A percentile compares a stretch with the other conserved stretches of the same genome.
Evolutionary conservation across 2,329 filamentous ascomycete genomes (phyloP).

Genomic region (Cytospora mali): DNA sequence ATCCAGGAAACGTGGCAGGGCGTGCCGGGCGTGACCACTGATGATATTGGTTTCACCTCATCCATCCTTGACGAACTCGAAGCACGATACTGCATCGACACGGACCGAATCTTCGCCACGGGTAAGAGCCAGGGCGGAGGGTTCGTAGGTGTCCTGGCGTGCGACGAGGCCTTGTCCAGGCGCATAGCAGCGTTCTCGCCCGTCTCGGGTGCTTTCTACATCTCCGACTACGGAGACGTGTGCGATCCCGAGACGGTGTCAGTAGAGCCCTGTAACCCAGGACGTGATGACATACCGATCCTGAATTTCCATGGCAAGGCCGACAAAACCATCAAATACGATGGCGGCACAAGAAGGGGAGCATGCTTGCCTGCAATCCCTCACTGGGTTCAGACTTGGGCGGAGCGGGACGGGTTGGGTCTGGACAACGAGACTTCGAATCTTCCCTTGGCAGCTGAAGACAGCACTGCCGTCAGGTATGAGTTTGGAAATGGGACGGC

Average conservation of each 20-base stretch:
- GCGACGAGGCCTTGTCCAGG: conserved; percentile 39
- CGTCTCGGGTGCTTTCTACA: conserved; percentile 46
- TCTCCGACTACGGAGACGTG: conserved; percentile 32
- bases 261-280: conserved; percentile 41
- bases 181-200: conserved; percentile 47
- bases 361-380: conserved; percentile 49
- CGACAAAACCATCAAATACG: conserved; percentile 50
- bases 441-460: conserved; percentile 24
- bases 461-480: conserved; percentile 34
- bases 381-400: conserved; percentile 45
- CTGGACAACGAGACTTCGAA: conserved; percentile 20
- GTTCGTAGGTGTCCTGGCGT: conserved; percentile 47
- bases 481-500: conserved; percentile 39
- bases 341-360: conserved; percentile 44
- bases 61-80: conserved; percentile 47
- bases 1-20: conserved; percentile 45
- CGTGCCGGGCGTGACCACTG: conserved; percentile 39
- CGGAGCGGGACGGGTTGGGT: conserved; percentile 35
- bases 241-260: conserved; percentile 31
- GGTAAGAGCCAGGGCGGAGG: conserved; percentile 51
- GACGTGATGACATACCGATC: conserved; percentile 44
- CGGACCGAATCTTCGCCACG: conserved; percentile 45
- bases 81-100: conserved; percentile 43
- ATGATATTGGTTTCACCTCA: conserved; percentile 49
- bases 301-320: conserved; percentile 54